phyloP scores from a whole-genome alignment of 495 filamentous ascomycete genomes.

The Melanomma pulvis-pyrius region DNA sequence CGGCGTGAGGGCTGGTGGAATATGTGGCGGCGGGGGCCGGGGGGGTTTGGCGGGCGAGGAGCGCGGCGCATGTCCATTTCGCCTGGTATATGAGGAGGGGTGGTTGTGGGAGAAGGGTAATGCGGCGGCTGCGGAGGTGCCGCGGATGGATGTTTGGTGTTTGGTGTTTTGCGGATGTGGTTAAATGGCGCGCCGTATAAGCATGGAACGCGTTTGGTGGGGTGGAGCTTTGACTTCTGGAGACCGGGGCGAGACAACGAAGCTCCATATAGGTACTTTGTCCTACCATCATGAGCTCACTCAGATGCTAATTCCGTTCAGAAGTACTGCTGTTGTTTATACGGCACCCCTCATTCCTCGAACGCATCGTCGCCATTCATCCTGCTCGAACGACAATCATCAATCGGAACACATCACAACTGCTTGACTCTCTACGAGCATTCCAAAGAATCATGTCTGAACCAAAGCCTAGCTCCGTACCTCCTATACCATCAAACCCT shows the following conservation, averaged over 20 bases:
- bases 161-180: not conserved
- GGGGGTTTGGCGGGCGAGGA: slow-evolving; percentile 23
- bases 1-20: slow-evolving; percentile 70
- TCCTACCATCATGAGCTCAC: too few species aligned
- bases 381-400: too few species aligned
- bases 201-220: not conserved
- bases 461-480: not conserved
- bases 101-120: not conserved
- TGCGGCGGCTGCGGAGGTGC: not conserved
- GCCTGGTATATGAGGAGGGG: not conserved
- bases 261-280: too few species aligned
- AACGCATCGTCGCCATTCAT: too few species aligned
- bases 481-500: not conserved
- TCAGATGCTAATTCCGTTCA: too few species aligned
- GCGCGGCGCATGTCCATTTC: slow-evolving; percentile 41
- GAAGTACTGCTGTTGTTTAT: too few species aligned
- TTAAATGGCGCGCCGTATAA: not conserved
- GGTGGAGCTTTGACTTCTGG: not conserved
- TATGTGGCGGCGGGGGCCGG: slow-evolving; percentile 63
- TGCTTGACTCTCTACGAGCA: not conserved
- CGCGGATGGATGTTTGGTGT: slow-evolving; percentile 5
- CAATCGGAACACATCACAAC: not conserved
- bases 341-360: too few species aligned
- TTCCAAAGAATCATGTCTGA: not conserved
- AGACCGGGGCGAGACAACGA: too few species aligned